phyloP scores from a whole-genome alignment of 2,329 filamentous ascomycete species.

The Colletotrichum limetticola region DNA sequence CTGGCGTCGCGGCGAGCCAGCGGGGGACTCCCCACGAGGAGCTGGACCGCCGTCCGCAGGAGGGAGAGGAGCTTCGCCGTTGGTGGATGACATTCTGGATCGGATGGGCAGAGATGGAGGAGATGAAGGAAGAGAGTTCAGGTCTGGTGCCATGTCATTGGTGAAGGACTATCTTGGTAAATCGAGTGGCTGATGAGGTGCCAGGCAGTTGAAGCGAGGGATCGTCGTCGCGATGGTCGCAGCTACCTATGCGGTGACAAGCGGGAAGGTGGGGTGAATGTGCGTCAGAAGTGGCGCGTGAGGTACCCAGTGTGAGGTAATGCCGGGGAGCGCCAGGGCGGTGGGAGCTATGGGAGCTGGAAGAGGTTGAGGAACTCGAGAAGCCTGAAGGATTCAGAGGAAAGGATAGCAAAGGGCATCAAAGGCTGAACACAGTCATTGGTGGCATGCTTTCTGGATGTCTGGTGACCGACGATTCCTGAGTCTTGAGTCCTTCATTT shows the following conservation, averaged over 20 bases:
- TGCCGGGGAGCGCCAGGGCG: not conserved
- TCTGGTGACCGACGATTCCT: conserved; percentile 20
- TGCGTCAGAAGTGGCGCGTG: conserved; percentile 31
- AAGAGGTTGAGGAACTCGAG: not conserved
- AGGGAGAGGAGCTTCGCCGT: conserved; percentile 29
- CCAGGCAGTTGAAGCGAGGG: conserved; percentile 2
- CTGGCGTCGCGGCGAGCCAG: conserved; percentile 71
- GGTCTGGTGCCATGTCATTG: conserved; percentile 30
- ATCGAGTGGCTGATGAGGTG: not conserved
- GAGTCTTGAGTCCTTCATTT: not conserved
- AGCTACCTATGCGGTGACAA: conserved; percentile 11
- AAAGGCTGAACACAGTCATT: not conserved
- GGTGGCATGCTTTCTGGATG: conserved; percentile 5
- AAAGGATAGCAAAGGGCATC: not conserved
- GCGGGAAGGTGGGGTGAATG: conserved; percentile 27
- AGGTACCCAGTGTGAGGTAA: conserved; percentile 26
- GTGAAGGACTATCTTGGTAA: not conserved
- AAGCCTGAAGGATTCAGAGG: not conserved
- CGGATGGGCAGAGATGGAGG: conserved; percentile 17
- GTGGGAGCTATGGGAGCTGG: not conserved
- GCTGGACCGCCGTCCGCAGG: conserved; percentile 9
- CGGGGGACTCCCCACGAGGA: conserved; percentile 60
- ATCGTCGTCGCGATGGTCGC: conserved; percentile 21
- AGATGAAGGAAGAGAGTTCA: conserved; percentile 34
- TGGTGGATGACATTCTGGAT: conserved; percentile 34